Conservation (phyloP, 2,329 filamentous ascomycete species). For the Penicillium sp. region DNA sequence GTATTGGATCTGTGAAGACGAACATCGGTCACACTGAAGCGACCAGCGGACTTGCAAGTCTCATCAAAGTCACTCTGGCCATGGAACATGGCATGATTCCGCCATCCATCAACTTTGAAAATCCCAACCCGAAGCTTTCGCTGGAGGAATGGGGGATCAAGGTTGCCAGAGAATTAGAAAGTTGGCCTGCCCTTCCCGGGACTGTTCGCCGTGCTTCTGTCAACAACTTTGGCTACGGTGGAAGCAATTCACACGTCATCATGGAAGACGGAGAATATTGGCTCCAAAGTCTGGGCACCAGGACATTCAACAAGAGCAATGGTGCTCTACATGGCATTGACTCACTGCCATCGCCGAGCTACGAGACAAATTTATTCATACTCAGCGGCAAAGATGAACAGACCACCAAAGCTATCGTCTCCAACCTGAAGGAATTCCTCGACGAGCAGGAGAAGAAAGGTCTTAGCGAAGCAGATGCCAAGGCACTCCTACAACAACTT, state of each 20-base stretch:
- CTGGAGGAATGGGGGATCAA: conserved; percentile 8
- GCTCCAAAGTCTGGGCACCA: not conserved
- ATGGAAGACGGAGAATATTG: conserved; percentile 30
- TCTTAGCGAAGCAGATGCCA: not conserved
- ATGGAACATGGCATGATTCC: conserved; percentile 35
- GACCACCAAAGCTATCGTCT: not conserved
- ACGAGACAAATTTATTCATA: not conserved
- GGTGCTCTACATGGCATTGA: not conserved
- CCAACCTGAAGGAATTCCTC: not conserved
- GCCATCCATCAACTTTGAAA: conserved; percentile 11
- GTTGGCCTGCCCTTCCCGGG: not conserved
- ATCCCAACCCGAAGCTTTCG: conserved; percentile 11
- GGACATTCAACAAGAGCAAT: not conserved
- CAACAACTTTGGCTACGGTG: conserved; percentile 37
- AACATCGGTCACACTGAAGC: conserved; percentile 32
- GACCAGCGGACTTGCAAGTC: conserved; percentile 16
- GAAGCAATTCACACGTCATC: conserved; percentile 36
- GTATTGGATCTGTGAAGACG: conserved; percentile 22
- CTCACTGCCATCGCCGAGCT: not conserved
- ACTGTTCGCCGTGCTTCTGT: conserved; percentile 29
- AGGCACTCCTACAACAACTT: not conserved
- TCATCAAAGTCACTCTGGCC: conserved; percentile 35
- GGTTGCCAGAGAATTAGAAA: not conserved
- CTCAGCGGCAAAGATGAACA: not conserved
- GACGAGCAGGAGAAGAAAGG: not conserved